phyloP scores from a whole-genome alignment of 2,329 filamentous ascomycete species.

The Ophiosphaerella korrae region DNA sequence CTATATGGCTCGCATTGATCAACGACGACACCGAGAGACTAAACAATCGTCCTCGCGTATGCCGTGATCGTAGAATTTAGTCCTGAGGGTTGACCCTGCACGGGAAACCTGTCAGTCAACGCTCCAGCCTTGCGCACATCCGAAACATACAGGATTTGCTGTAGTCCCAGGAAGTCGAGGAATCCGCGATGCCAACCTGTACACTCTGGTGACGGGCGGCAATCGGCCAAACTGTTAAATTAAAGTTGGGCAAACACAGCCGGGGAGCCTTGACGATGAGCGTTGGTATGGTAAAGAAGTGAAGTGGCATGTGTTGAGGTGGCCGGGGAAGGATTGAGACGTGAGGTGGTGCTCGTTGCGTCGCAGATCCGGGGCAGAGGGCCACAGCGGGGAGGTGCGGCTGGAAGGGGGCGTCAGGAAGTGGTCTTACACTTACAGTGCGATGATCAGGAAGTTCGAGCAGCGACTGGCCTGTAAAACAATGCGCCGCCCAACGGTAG shows the following conservation, averaged over 20 bases:
- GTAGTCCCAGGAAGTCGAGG: background rate
- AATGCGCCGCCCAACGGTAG: conserved; percentile 17
- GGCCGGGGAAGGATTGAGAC: conserved; percentile 33
- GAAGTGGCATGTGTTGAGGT: conserved; percentile 15
- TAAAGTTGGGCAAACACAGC: background rate
- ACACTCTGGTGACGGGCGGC: background rate
- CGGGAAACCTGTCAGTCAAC: conserved; percentile 30
- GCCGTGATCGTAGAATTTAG: conserved; percentile 10
- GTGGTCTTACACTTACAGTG: conserved; percentile 30
- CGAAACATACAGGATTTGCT: conserved; percentile 29
- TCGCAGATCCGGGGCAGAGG: conserved; percentile 31
- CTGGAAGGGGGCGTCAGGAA: conserved; percentile 14
- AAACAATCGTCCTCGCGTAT: conserved; percentile 16
- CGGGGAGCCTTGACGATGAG: background rate
- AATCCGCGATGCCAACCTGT: background rate
- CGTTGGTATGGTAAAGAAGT: background rate
- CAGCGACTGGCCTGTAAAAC: conserved; percentile 14
- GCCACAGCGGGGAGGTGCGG: conserved; percentile 17
- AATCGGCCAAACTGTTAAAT: background rate
- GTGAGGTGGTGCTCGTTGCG: conserved; percentile 32
- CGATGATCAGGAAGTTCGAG: conserved; percentile 24
- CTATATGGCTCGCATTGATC: conserved; percentile 38
- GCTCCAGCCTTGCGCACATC: conserved; percentile 25
- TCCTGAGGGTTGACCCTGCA: conserved; percentile 11
- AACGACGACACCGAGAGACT: conserved; percentile 13